These are phyloP conservation scores for Isochrysis galbana DNA, from an alignment of 78 protist genomes.

Conservation along the genomic window DNA sequence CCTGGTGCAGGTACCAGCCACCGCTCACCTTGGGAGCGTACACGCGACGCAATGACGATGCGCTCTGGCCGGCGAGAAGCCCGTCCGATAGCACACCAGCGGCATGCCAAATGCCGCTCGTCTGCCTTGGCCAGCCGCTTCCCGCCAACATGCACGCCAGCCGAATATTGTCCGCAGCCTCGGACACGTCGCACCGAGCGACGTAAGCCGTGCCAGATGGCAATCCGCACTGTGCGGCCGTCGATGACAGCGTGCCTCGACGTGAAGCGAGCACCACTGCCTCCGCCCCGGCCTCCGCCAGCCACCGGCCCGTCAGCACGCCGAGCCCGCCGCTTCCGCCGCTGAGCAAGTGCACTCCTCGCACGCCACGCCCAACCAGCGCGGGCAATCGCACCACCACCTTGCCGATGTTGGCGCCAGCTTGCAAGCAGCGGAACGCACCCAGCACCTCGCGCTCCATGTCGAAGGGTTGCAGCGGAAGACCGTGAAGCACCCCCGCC, in stretches of 20 bases:
- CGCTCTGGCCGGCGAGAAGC: background rate
- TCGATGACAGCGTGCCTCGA: background rate
- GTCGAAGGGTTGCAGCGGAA: background rate
- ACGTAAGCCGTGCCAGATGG: background rate
- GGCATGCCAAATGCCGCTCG: background rate
- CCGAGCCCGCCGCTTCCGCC: background rate
- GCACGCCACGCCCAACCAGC: background rate
- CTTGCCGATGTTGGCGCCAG: slow-evolving; percentile 27
- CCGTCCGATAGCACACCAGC: background rate
- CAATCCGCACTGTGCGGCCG: background rate
- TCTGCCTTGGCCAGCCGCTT: background rate
- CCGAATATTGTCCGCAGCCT: background rate
- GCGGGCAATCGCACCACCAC: background rate
- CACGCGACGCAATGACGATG: background rate
- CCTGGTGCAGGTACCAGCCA: background rate
- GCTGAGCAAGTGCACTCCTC: background rate
- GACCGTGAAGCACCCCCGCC: background rate
- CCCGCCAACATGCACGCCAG: background rate
- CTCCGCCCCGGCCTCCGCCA: background rate
- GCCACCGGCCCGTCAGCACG: background rate
- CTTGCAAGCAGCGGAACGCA: slow-evolving; percentile 23
- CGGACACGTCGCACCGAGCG: background rate
- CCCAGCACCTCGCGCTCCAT: background rate
- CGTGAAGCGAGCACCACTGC: background rate
- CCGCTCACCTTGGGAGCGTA: background rate